phyloP scores from a whole-genome alignment of 208 protist species.

The Angomonas desouzai region DNA sequence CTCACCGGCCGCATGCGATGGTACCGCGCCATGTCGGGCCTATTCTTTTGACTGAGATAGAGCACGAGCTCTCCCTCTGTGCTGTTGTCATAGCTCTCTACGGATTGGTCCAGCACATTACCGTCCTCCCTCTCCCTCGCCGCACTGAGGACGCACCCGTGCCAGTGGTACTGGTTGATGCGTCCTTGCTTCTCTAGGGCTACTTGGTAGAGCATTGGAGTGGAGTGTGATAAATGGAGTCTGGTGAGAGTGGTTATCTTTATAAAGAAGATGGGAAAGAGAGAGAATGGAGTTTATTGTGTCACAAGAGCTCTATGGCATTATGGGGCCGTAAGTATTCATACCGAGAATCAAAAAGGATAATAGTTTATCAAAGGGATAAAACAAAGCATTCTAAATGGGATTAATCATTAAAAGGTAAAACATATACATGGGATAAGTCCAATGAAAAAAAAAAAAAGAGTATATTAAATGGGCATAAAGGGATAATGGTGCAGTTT shows the following conservation, averaged over 20 bases:
- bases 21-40: not conserved
- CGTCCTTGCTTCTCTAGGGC: conserved; percentile 4
- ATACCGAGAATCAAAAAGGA: no score
- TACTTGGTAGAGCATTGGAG: not conserved
- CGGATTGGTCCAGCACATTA: not conserved
- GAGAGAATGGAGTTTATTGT: no score
- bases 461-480: no score
- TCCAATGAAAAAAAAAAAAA: no score
- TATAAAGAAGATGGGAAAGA: no score
- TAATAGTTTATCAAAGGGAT: no score
- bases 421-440: no score
- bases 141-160: not conserved
- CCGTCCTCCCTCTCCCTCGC: not conserved
- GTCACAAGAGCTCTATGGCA: no score
- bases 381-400: no score
- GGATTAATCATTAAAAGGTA: no score
- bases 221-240: not conserved
- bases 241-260: not conserved
- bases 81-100: not conserved
- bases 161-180: conserved; percentile 3
- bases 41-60: conserved; percentile 7
- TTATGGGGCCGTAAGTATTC: no score
- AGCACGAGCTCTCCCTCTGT: not conserved
- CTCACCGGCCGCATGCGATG: not conserved
- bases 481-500: no score